Percentiles rank a stretch among this genome's conserved stretches.
These are phyloP conservation scores for Hypsizygus marmoreus DNA, from an alignment of 768 basidiomycete genomes.

Conservation along the genomic window DNA sequence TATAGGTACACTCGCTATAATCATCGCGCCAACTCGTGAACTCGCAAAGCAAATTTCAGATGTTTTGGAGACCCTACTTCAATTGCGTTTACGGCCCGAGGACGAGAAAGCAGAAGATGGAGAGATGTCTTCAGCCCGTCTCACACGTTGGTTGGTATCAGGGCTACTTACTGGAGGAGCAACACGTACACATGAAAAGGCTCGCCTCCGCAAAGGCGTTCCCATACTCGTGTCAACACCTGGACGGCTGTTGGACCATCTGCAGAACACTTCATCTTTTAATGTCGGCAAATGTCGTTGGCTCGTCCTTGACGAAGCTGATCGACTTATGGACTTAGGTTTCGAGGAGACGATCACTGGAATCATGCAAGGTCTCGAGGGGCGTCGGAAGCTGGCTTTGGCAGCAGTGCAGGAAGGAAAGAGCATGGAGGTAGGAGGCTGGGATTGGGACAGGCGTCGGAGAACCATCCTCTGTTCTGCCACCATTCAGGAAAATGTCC, in stretches of 20 bases:
- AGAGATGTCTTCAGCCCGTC: slow-evolving; percentile 41
- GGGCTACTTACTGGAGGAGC: slow-evolving; percentile 94
- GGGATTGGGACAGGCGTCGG: slow-evolving; percentile 80
- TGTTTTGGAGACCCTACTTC: slow-evolving; percentile 82
- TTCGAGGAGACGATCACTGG: slow-evolving; percentile 95
- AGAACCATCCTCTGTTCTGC: slow-evolving; percentile 95
- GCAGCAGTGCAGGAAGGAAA: slow-evolving; percentile 69
- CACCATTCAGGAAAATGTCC: slow-evolving; percentile 93
- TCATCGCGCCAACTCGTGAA: slow-evolving; percentile 94
- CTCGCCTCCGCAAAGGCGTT: slow-evolving; percentile 88
- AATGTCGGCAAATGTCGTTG: slow-evolving; percentile 92
- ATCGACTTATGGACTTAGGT: slow-evolving; percentile 96
- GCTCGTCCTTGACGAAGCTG: slow-evolving; percentile 97
- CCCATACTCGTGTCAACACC: slow-evolving; percentile 97
- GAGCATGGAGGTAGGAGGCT: slow-evolving; percentile 74
- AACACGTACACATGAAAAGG: slow-evolving; percentile 93
- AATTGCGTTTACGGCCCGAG: slow-evolving; percentile 67
- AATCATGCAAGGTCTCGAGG: slow-evolving; percentile 86
- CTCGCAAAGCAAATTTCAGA: slow-evolving; percentile 96
- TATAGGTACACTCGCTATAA: slow-evolving; percentile 91
- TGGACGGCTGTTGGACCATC: slow-evolving; percentile 91
- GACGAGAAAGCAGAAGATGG: slow-evolving; percentile 53
- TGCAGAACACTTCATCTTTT: slow-evolving; percentile 93
- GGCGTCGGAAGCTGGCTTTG: slow-evolving; percentile 71
- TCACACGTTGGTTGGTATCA: slow-evolving; percentile 93